These are phyloP conservation scores for Coemansia furcata DNA, from an alignment of 192 early-diverging fungal genomes.

Conservation along the genomic window DNA sequence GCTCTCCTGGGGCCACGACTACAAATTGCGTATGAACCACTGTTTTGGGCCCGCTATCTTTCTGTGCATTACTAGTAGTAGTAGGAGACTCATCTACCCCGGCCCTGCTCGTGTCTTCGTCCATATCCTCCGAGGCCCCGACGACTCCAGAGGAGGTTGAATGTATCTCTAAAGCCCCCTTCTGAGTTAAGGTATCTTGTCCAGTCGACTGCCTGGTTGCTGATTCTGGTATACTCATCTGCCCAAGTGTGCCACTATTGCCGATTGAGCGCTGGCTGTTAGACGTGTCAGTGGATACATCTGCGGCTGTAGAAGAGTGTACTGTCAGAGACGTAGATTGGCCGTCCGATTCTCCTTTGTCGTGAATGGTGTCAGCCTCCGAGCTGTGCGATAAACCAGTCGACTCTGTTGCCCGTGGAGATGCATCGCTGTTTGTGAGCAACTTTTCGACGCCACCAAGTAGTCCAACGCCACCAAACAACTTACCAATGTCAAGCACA, in stretches of 20 bases:
- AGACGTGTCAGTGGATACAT: background rate
- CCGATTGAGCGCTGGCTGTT: background rate
- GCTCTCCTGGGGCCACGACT: constrained; percentile 12
- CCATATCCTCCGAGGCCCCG: background rate
- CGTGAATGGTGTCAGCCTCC: background rate
- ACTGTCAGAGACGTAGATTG: background rate
- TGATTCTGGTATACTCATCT: background rate
- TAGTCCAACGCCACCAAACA: constrained; percentile 2
- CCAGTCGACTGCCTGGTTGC: background rate
- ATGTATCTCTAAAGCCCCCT: background rate
- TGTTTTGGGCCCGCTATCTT: background rate
- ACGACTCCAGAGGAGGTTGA: background rate
- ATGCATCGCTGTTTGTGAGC: background rate
- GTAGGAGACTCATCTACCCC: background rate
- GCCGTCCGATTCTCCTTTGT: background rate
- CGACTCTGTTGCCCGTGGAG: background rate
- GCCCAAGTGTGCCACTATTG: background rate
- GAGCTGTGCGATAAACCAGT: background rate
- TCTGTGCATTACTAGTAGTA: background rate
- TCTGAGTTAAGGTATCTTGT: background rate
- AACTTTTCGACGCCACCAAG: constrained; percentile 4
- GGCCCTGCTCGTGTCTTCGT: background rate
- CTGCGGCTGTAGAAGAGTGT: background rate
- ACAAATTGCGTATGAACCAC: constrained; percentile 17
- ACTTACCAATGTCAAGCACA: constrained; percentile 1